A percentile compares a stretch with the other conserved stretches of the same genome.
Evolutionary conservation across 1,139 yeast genomes (phyloP).

Genomic region (Nakaseomyces kungkrabaensis): DNA sequence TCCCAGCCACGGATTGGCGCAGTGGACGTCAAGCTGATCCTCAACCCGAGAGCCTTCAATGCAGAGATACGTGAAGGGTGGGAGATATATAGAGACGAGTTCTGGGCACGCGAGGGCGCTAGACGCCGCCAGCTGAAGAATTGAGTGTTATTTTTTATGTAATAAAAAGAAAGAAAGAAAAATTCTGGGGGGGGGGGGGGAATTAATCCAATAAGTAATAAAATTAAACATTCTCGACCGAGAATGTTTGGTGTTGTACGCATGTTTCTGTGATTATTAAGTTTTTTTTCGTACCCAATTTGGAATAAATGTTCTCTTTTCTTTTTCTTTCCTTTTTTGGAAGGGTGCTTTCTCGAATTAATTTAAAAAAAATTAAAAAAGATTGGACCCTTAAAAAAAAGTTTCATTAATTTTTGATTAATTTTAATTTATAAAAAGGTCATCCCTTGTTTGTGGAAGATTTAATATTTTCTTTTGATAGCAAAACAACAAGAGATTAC

Average conservation of each 20-base stretch:
- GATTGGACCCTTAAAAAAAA: neutral
- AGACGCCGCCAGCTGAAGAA: slow-evolving; percentile 42
- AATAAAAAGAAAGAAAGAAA: neutral
- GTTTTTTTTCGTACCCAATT: too few relatives aligned
- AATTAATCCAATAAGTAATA: too few relatives aligned
- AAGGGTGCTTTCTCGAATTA: too few relatives aligned
- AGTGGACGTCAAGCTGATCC: slow-evolving; percentile 51
- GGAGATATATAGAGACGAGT: slow-evolving; percentile 89
- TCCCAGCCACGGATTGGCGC: slow-evolving; percentile 40
- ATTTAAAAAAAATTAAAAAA: too few relatives aligned
- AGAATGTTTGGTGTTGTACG: neutral
- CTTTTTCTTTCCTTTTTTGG: too few relatives aligned
- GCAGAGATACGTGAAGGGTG: slow-evolving; percentile 86
- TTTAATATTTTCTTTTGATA: too few relatives aligned
- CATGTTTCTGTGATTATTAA: neutral
- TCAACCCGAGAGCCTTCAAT: slow-evolving; percentile 72
- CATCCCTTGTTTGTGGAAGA: neutral
- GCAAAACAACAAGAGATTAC: too few relatives aligned
- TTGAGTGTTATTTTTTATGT: slow-evolving; percentile 20
- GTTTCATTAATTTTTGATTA: neutral
- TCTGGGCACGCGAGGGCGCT: slow-evolving; percentile 80
- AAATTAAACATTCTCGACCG: neutral
- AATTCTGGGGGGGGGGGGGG: too few relatives aligned
- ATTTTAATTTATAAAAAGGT: neutral
- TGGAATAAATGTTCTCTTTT: neutral